phyloP scores from a whole-genome alignment of 306 rosid genomes.

The Herpetospermum pedunculosum region DNA sequence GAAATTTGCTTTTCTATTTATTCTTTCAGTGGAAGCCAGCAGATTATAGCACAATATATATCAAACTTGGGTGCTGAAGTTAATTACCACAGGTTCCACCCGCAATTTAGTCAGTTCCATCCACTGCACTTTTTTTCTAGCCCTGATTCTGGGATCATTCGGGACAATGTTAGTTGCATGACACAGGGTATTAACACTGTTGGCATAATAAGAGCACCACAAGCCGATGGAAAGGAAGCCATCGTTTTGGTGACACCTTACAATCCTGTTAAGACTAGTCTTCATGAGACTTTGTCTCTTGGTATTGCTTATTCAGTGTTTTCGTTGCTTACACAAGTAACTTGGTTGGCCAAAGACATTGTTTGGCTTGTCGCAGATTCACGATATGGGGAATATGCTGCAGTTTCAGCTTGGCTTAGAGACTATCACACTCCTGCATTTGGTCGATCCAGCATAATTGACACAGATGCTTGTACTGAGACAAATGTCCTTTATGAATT shows the following conservation, averaged over 20 bases:
- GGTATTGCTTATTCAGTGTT: constrained; percentile 79
- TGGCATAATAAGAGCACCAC: constrained; percentile 91
- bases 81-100: constrained; percentile 62
- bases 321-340: constrained; percentile 71
- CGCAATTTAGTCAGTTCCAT: constrained; percentile 46
- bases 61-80: constrained; percentile 70
- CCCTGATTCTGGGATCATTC: constrained; percentile 43
- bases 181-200: constrained; percentile 51
- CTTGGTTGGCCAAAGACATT: constrained; percentile 91
- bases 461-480: constrained; percentile 42
- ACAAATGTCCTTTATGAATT: constrained; percentile 20
- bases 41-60: constrained; percentile 56
- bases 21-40: constrained; percentile 55
- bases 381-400: constrained; percentile 61
- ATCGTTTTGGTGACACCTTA: constrained; percentile 85
- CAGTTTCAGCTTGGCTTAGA: constrained; percentile 80
- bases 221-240: constrained; percentile 96
- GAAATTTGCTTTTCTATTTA: not conserved
- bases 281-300: constrained; percentile 60
- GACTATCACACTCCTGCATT: constrained; percentile 73
- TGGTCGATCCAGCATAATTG: constrained; percentile 15
- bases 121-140: constrained; percentile 70
- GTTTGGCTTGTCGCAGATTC: constrained; percentile 91
- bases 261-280: constrained; percentile 36
- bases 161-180: constrained; percentile 51